Base-by-base conservation (phyloP, 306 rosid genomes). In the Purshia tridentata region DNA sequence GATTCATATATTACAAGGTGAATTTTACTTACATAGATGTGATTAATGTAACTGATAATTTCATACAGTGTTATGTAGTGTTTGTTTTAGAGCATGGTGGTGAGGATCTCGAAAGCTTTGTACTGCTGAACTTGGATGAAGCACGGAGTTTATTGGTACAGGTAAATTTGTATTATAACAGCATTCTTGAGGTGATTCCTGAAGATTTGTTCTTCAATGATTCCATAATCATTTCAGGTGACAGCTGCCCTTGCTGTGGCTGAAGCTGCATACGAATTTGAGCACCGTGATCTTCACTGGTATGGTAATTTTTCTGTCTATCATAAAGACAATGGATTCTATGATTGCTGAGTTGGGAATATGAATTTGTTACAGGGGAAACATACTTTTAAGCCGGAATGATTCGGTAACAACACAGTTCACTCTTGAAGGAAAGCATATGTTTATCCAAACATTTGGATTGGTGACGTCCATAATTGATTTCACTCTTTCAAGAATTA, bases 241-340 rank as follows among this genome's bases (percentile, higher is more conserved):
- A 80, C 93, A 15, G 87, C 91, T 49, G 92, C 87, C 67, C 87
- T 91, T 70, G 97, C 99, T 49, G 97, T 91, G 83, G 97, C 96
- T 19, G 99, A 94, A 84, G 96, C 96, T 80, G 96, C 91, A 3
- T 89, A 78, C 75, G 96, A 94, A 80, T 94, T 94, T 75, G 97
- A 94, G 85, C 99, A 91, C 80, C 92, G 98, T 22, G 99, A 94
- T 87, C 96, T 91, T 77, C 99, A 94, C 78, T 91, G 99, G 99
- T 94, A 67, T 69, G 56, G 76, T 69, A 29, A 44, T 80, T 72
- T 45, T 67, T 52, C 65, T 61, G 62, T 79, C 41, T 78, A 35
- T 51, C 19, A 45, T 23, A 57, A 56, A 71, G 45, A 57, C 69
- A 13, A 42, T 52, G 52, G 56, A 48, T 78, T 77, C 47, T 49